These are phyloP conservation scores for Fusarium nanum DNA, from an alignment of 2,329 filamentous ascomycete genomes.

Conservation along the genomic window DNA sequence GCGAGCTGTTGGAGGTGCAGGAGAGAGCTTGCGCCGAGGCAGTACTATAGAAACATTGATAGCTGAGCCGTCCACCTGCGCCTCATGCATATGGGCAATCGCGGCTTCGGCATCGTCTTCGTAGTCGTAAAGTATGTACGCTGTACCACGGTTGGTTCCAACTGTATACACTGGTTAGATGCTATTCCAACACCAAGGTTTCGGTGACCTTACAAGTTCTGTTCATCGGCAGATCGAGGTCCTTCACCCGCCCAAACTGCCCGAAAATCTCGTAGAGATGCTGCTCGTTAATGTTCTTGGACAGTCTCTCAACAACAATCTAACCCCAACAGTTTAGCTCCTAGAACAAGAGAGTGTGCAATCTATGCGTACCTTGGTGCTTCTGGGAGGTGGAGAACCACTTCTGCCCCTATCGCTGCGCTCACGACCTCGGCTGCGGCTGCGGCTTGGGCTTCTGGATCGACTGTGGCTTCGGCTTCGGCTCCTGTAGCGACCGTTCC, in stretches of 20 bases:
- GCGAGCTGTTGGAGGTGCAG: conserved; percentile 78
- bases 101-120: conserved; percentile 85
- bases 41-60: conserved; percentile 91
- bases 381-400: conserved; percentile 55
- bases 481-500: conserved; percentile 50
- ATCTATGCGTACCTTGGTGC: conserved; percentile 62
- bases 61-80: conserved; percentile 85
- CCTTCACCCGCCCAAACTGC: conserved; percentile 84
- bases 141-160: conserved; percentile 90
- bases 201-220: conserved; percentile 73
- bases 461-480: conserved; percentile 44
- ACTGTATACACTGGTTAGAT: conserved; percentile 61
- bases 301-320: conserved; percentile 96
- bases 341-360: not conserved
- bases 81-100: conserved; percentile 97
- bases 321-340: conserved; percentile 53
- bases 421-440: conserved; percentile 49
- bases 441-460: conserved; percentile 47
- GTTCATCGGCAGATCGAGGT: conserved; percentile 91
- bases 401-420: conserved; percentile 54
- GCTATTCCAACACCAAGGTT: conserved; percentile 4
- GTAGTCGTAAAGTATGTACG: conserved; percentile 86
- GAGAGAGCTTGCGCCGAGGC: conserved; percentile 83
- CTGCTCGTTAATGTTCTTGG: conserved; percentile 90
- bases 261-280: conserved; percentile 95